Evolutionary conservation across 345 rosid genomes (phyloP), one percentile per base, ranked within the genome.

Genomic region (Mercurialis annua): DNA sequence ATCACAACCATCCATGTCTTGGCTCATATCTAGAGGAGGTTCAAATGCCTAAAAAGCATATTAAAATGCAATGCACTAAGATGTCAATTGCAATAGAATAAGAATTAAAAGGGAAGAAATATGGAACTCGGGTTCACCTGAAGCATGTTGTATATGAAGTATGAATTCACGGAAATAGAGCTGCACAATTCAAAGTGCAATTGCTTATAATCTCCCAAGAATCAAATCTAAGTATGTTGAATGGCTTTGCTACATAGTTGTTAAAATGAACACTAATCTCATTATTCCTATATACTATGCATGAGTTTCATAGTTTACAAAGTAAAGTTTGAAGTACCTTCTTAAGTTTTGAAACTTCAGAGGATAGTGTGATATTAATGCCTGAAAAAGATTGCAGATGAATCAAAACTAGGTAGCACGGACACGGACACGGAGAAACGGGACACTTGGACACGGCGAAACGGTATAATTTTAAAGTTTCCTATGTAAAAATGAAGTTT

Each of bases 1-100:
- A 58, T 78, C 87, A 69, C 69, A 80, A 70, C 54, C 47, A 71
- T 84, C 92, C 71, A 73, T 64, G 68, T 82, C 95, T 70, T 80
- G 88, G 85, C 90, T 87, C 96, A 94, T 81, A 81, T 91, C 98
- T 58, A 91, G 71, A 47, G 99, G 99, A n/a, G 99, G 96, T 57
- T 91, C 98, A 83, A 94, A 94, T 75, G 89, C 93, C 99, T 94
- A 85, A 77, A 77, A 79, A 64, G 67, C 21, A 76, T n/a, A 54
- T 74, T 64, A 71, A 67, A 64, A 62, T 50, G 61, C 14, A 67
- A 38, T 51, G 29, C 47, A 40, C 55, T 62, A 27, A 54, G 4
- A 30, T 18, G 16, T 78, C 34, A 14, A 27, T 50, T 24, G 6
- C 2, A 38, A 54, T 23, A 3, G 24, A 52, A 21, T 29, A 18